Evolutionary conservation across 116 monocot species (phyloP).

Genomic region (Posidonia oceanica): DNA sequence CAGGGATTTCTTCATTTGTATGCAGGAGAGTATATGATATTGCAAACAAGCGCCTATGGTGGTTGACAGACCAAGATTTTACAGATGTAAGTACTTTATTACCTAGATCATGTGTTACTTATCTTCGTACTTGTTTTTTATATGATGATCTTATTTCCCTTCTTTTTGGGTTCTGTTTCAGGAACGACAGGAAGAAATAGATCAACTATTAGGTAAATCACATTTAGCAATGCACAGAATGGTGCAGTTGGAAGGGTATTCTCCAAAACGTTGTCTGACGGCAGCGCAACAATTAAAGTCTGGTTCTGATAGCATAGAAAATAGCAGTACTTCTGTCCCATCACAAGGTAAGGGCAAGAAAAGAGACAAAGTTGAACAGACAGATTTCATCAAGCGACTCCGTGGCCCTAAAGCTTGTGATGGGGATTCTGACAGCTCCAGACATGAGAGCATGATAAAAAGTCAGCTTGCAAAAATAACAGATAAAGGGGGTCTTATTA

Average conservation of each 20-base stretch:
- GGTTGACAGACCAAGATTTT: constrained; percentile 87
- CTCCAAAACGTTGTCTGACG: constrained; percentile 55
- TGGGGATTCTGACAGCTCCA: constrained; percentile 36
- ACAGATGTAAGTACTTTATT: constrained; percentile 52
- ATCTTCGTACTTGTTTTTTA: background rate
- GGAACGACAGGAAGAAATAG: constrained; percentile 90
- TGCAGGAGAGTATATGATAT: too few relatives aligned
- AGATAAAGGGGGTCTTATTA: constrained; percentile 66
- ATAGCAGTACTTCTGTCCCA: constrained; percentile 38
- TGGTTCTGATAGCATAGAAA: constrained; percentile 62
- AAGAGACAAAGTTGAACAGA: constrained; percentile 68
- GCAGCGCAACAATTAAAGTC: constrained; percentile 68
- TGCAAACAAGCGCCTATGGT: constrained; percentile 84
- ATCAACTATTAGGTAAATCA: constrained; percentile 63
- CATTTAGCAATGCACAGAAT: constrained; percentile 92
- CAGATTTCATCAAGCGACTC: constrained; percentile 57
- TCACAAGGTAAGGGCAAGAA: constrained; percentile 69
- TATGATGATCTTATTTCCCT: background rate
- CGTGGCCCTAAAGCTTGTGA: constrained; percentile 40
- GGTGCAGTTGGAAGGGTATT: constrained; percentile 83
- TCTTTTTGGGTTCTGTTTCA: constrained; percentile 14
- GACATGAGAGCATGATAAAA: constrained; percentile 47
- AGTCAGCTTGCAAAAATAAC: constrained; percentile 73
- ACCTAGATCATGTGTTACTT: too few relatives aligned
- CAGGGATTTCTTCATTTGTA: too few relatives aligned